These are phyloP conservation scores for Blepharisma japonicum DNA, from an alignment of 73 alveolate genomes.

Conservation along the genomic window DNA sequence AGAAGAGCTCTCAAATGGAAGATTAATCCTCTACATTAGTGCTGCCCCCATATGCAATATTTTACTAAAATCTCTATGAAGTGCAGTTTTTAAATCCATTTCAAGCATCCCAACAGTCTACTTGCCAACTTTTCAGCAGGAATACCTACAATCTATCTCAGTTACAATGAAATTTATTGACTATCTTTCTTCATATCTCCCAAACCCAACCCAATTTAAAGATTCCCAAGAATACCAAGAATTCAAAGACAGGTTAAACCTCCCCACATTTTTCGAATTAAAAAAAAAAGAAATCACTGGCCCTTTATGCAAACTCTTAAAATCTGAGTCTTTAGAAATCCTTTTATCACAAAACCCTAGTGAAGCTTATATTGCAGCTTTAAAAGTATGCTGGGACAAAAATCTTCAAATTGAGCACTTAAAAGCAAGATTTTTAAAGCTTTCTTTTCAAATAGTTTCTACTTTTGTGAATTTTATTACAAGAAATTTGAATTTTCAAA, in stretches of 20 bases:
- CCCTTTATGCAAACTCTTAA: neutral
- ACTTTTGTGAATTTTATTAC: slow-evolving; percentile 9
- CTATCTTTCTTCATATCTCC: neutral
- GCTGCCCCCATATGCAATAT: neutral
- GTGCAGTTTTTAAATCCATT: neutral
- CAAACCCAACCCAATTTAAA: neutral
- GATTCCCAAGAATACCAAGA: neutral
- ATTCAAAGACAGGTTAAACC: neutral
- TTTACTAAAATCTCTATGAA: neutral
- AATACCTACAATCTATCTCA: neutral
- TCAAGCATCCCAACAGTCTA: neutral
- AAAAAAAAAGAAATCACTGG: slow-evolving; percentile 2
- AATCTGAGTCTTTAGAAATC: neutral
- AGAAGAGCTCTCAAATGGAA: neutral
- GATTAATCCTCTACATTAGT: neutral
- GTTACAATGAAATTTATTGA: neutral
- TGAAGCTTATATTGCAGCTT: neutral
- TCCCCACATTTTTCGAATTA: slow-evolving; percentile 21
- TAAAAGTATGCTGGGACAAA: neutral
- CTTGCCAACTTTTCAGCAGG: slow-evolving; percentile 10
- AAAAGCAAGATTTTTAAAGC: neutral
- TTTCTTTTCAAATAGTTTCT: neutral
- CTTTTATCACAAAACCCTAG: neutral
- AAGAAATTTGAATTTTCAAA: neutral
- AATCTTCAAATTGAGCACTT: neutral